A percentile compares a stretch with the other conserved stretches of the same genome.
These are phyloP conservation scores for Podosphaera fusca DNA, from an alignment of 2,329 filamentous ascomycete genomes.

Conservation along the genomic window DNA sequence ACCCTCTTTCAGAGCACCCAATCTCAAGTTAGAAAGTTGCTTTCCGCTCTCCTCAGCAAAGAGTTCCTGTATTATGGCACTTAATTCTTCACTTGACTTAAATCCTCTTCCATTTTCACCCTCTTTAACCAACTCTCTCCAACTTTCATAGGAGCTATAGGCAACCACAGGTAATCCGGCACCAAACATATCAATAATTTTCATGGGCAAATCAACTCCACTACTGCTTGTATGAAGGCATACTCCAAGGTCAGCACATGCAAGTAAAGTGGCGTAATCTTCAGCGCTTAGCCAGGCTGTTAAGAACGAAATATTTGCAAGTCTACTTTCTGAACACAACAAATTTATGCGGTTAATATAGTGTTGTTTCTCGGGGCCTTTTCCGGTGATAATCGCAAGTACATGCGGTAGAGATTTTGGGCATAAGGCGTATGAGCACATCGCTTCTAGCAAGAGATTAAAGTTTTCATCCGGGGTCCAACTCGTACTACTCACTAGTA, in stretches of 20 bases:
- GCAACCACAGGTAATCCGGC: constrained; percentile 76
- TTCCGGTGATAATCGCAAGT: constrained; percentile 83
- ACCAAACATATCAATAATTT: constrained; percentile 98
- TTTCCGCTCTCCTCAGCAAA: constrained; percentile 27
- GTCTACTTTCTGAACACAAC: constrained; percentile 35
- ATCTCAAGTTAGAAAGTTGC: constrained; percentile 36
- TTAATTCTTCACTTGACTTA: constrained; percentile 42
- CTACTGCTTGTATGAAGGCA: constrained; percentile 85
- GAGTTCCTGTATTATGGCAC: constrained; percentile 36
- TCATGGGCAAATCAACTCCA: constrained; percentile 93
- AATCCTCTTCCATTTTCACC: constrained; percentile 75
- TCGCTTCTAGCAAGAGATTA: constrained; percentile 58
- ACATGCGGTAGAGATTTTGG: constrained; percentile 30
- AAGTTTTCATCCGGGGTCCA: constrained; percentile 98
- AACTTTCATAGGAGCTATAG: constrained; percentile 69
- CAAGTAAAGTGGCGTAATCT: constrained; percentile 69
- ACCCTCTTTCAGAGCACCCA: constrained; percentile 54
- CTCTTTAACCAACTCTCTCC: constrained; percentile 74
- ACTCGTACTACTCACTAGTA: constrained; percentile 82
- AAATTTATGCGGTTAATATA: constrained; percentile 45
- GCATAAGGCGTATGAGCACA: constrained; percentile 46
- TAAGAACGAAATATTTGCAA: constrained; percentile 46
- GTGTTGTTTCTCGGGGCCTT: constrained; percentile 59
- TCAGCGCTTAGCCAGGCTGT: constrained; percentile 69
- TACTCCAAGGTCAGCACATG: constrained; percentile 69